These are phyloP conservation scores for Fusarium sp. DNA, from an alignment of 2,329 filamentous ascomycete genomes.

Conservation along the genomic window DNA sequence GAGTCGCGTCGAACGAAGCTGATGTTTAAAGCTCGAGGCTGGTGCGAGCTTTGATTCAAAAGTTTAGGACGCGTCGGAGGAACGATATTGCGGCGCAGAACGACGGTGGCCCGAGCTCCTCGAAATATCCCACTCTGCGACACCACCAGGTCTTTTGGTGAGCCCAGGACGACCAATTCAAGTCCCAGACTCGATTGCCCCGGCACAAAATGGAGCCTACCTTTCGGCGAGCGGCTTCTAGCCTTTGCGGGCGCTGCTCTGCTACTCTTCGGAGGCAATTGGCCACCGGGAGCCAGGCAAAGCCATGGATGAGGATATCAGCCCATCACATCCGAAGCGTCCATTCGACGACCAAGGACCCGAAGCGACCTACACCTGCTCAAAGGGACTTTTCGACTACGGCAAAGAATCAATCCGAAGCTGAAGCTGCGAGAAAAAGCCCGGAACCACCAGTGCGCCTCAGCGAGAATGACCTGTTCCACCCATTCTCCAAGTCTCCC, in stretches of 20 bases:
- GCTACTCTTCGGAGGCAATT: constrained; percentile 49
- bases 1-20: constrained; percentile 43
- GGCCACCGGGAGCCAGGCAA: constrained; percentile 31
- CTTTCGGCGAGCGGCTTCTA: constrained; percentile 54
- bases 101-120: constrained; percentile 47
- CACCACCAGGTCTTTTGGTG: constrained; percentile 32
- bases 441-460: constrained; percentile 55
- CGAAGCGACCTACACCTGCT: constrained; percentile 33
- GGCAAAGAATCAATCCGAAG: constrained; percentile 41
- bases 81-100: constrained; percentile 51
- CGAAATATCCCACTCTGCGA: constrained; percentile 43
- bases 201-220: constrained; percentile 53
- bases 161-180: constrained; percentile 22
- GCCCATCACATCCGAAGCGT: constrained; percentile 46
- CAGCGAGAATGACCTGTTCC: constrained; percentile 86
- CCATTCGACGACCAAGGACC: constrained; percentile 44
- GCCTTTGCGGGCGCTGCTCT: constrained; percentile 56
- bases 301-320: constrained; percentile 44
- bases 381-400: constrained; percentile 49
- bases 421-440: constrained; percentile 40
- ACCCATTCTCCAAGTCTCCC: constrained; percentile 89
- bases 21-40: constrained; percentile 35
- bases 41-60: constrained; percentile 48
- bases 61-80: constrained; percentile 47
- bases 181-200: constrained; percentile 12